Percentiles rank a stretch among this genome's conserved stretches.
Evolutionary conservation across 352 stramenopile genomes (phyloP).

Genomic region (Lagenidium giganteum): DNA sequence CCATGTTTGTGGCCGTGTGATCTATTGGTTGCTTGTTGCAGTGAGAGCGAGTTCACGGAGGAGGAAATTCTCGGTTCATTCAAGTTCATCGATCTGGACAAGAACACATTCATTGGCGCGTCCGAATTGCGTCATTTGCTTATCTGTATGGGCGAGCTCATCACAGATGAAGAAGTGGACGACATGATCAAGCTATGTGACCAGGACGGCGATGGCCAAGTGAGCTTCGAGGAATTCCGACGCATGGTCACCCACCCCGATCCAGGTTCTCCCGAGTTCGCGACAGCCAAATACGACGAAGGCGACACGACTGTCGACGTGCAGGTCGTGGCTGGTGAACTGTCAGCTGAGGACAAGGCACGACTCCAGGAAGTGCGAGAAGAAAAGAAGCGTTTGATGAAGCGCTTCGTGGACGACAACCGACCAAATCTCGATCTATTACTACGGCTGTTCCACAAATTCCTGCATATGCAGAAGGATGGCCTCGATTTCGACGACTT

Average conservation of each 20-base stretch:
- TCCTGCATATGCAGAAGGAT: slow-evolving; percentile 50
- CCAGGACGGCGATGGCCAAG: slow-evolving; percentile 89
- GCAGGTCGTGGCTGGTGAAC: slow-evolving; percentile 23
- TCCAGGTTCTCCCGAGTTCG: slow-evolving; percentile 77
- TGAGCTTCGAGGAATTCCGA: slow-evolving; percentile 90
- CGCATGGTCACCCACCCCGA: slow-evolving; percentile 89
- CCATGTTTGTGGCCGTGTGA: background rate
- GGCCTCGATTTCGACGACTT: slow-evolving; percentile 74
- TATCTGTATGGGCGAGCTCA: slow-evolving; percentile 94
- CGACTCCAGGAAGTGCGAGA: slow-evolving; percentile 55
- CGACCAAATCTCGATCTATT: slow-evolving; percentile 59
- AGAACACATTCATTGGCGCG: slow-evolving; percentile 91
- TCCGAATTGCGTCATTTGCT: slow-evolving; percentile 91
- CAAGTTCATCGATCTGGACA: slow-evolving; percentile 91
- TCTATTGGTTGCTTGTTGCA: slow-evolving; percentile 1
- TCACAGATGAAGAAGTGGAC: slow-evolving; percentile 93
- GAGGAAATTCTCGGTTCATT: slow-evolving; percentile 91
- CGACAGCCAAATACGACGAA: slow-evolving; percentile 17
- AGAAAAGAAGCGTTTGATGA: slow-evolving; percentile 68
- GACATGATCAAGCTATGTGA: slow-evolving; percentile 94
- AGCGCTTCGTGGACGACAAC: slow-evolving; percentile 64
- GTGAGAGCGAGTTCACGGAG: slow-evolving; percentile 85
- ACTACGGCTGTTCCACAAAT: slow-evolving; percentile 49
- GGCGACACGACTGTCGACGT: slow-evolving; percentile 18
- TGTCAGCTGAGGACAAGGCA: slow-evolving; percentile 45